Evolutionary conservation across 73 alveolate species (phyloP).

Genomic region (Effrenium voratum): DNA sequence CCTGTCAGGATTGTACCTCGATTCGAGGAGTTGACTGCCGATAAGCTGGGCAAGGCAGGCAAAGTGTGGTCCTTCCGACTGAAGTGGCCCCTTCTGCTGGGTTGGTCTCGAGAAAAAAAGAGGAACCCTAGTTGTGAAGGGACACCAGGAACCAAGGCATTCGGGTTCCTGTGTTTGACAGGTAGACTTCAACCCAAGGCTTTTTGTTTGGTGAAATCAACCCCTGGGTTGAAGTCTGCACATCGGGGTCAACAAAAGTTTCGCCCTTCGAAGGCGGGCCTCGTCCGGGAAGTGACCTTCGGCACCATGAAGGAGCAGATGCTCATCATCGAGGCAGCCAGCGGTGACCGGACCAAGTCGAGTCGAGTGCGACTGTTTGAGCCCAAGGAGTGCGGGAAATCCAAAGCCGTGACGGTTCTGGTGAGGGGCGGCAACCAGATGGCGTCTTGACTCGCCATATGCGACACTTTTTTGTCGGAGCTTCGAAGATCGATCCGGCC

Average conservation of each 20-base stretch:
- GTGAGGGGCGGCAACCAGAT: conserved; percentile 95
- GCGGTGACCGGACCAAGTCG: neutral
- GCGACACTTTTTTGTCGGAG: too few species aligned
- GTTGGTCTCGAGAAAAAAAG: too few species aligned
- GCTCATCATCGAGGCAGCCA: conserved; percentile 97
- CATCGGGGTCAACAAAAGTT: too few species aligned
- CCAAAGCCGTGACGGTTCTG: conserved; percentile 97
- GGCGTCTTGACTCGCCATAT: too few species aligned
- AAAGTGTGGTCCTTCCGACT: neutral
- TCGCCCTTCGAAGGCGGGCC: conserved; percentile 79
- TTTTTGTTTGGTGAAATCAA: too few species aligned
- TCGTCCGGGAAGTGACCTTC: conserved; percentile 98
- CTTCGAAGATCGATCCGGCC: too few species aligned
- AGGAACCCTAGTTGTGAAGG: too few species aligned
- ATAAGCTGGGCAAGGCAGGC: conserved; percentile 98
- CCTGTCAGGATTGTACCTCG: conserved; percentile 73
- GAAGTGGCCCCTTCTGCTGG: too few species aligned
- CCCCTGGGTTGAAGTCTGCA: too few species aligned
- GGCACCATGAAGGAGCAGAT: conserved; percentile 99
- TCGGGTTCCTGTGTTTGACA: too few species aligned
- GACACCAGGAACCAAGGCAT: too few species aligned
- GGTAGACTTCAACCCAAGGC: too few species aligned
- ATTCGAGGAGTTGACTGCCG: conserved; percentile 98
- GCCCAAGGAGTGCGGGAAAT: conserved; percentile 95
- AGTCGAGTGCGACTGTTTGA: neutral